A percentile compares a stretch with the other conserved stretches of the same genome.
Conservation (phyloP, 2,329 filamentous ascomycete species). For the Ophiostoma australiae region DNA sequence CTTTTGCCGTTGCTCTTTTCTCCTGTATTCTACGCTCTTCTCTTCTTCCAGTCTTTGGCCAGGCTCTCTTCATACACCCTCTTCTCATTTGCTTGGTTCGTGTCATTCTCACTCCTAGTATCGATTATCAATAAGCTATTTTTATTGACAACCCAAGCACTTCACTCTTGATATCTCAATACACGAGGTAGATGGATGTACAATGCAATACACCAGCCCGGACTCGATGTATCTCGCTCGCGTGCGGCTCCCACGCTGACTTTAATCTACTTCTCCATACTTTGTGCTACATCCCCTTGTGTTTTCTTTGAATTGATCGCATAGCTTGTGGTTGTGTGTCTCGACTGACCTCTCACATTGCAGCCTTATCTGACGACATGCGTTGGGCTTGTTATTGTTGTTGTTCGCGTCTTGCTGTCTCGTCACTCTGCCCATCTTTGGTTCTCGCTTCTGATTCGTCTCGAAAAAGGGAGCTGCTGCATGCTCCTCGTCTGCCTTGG, state of each 20-base stretch:
- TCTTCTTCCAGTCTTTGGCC: not conserved
- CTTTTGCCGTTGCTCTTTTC: not conserved
- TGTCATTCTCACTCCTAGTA: not conserved
- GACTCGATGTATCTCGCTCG: slow-evolving; percentile 6
- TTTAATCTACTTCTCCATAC: not conserved
- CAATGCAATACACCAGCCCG: not conserved
- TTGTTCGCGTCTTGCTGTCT: not conserved
- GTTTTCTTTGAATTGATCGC: not conserved
- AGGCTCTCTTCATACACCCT: not conserved
- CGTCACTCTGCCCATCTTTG: not conserved
- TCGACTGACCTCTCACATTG: slow-evolving; percentile 2
- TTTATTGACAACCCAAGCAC: not conserved
- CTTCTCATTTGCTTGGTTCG: not conserved
- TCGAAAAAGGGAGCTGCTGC: not conserved
- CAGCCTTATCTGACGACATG: not conserved
- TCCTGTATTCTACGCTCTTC: not conserved
- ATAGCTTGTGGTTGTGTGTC: not conserved
- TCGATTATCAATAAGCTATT: not conserved
- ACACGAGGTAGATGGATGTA: not conserved
- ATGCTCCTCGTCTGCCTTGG: not conserved
- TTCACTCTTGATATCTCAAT: not conserved
- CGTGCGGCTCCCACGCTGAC: not conserved
- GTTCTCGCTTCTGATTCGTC: not conserved
- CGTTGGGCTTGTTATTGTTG: not conserved
- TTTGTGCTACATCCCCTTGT: not conserved